These are phyloP conservation scores for Scheffersomyces parashehatae DNA, from an alignment of 1,139 yeast genomes.

Conservation along the genomic window DNA sequence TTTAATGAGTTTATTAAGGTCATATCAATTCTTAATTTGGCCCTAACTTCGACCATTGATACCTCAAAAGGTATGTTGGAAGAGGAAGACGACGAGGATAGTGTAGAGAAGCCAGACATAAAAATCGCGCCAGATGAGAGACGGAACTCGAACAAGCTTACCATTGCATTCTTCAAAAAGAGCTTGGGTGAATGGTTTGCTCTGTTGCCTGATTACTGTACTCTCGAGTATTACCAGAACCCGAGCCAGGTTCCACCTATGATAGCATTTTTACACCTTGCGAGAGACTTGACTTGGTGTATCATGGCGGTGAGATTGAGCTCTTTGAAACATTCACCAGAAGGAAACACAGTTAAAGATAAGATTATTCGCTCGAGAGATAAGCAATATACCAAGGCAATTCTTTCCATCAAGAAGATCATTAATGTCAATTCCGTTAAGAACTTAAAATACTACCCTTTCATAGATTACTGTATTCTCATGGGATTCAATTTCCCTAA, in stretches of 20 bases:
- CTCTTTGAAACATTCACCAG: conserved; percentile 9
- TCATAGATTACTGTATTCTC: conserved; percentile 19
- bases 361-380: conserved; percentile 15
- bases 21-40: conserved; percentile 18
- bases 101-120: conserved; percentile 2
- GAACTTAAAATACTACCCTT: conserved; percentile 15
- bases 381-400: conserved; percentile 17
- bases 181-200: conserved; percentile 13
- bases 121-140: neutral
- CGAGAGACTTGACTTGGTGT: conserved; percentile 20
- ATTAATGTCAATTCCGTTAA: conserved; percentile 10
- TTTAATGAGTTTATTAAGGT: conserved; percentile 20
- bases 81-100: conserved; percentile 5
- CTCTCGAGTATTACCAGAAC: conserved; percentile 7
- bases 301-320: conserved; percentile 19
- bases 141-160: conserved; percentile 9
- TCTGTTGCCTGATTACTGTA: conserved; percentile 17
- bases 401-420: conserved; percentile 11
- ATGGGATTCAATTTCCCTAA: conserved; percentile 21
- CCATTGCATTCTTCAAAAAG: conserved; percentile 16
- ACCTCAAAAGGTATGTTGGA: conserved; percentile 10
- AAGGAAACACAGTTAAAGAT: conserved; percentile 9
- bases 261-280: conserved; percentile 15
- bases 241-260: conserved; percentile 13
- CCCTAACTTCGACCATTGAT: conserved; percentile 22